These are phyloP conservation scores for Fraxinus ornus DNA, from an alignment of 305 asterid species.

Conservation along the genomic window DNA sequence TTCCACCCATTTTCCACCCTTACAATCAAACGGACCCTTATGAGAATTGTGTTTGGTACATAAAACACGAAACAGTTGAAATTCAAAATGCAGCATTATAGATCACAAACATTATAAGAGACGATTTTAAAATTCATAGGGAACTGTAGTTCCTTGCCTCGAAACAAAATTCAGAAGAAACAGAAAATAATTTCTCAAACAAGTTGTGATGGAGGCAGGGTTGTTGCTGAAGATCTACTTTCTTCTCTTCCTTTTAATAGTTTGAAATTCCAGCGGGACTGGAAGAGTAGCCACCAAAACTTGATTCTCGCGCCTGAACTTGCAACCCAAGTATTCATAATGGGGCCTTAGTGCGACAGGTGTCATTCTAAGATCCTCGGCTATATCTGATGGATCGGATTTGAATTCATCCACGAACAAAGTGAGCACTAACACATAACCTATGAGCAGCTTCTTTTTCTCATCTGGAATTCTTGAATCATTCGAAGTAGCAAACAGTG, in stretches of 20 bases:
- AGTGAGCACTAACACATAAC: constrained; percentile 77
- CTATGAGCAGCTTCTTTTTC: constrained; percentile 54
- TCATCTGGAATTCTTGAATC: constrained; percentile 50
- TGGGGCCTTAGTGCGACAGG: constrained; percentile 37
- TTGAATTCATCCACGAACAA: constrained; percentile 66
- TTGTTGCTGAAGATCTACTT: constrained; percentile 7
- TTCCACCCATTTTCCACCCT: too few species aligned
- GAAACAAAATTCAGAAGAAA: neutral
- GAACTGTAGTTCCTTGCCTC: too few species aligned
- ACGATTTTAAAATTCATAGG: too few species aligned
- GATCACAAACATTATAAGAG: neutral
- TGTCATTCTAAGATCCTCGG: constrained; percentile 72
- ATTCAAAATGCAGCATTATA: neutral
- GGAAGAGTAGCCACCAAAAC: constrained; percentile 58
- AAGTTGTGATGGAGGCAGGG: neutral
- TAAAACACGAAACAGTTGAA: neutral
- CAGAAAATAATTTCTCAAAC: neutral
- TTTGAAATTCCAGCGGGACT: constrained; percentile 58
- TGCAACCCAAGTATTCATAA: constrained; percentile 77
- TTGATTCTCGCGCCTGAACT: constrained; percentile 50
- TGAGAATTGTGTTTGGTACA: neutral
- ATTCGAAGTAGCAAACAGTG: constrained; percentile 50
- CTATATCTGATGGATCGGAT: constrained; percentile 63
- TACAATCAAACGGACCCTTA: too few species aligned
- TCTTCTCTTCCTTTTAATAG: constrained; percentile 40